A percentile compares a stretch with the other conserved stretches of the same genome.
phyloP scores from a whole-genome alignment of 495 filamentous ascomycete genomes.

The Hypomontagnella monticulosa region DNA sequence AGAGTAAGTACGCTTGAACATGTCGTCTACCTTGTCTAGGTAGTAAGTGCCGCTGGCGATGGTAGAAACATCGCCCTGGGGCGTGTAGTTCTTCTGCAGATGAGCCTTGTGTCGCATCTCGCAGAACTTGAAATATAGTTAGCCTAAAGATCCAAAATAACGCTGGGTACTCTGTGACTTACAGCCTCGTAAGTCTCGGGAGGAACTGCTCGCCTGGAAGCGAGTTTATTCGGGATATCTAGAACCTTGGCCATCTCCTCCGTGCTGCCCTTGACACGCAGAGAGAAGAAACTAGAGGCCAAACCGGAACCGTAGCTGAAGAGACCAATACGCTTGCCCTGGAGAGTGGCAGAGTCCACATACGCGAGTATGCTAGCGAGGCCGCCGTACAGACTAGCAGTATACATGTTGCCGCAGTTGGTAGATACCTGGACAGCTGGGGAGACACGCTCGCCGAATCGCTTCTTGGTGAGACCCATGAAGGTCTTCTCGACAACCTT shows the following conservation, averaged over 20 bases:
- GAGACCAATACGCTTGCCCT: slow-evolving; percentile 87
- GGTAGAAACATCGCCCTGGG: slow-evolving; percentile 77
- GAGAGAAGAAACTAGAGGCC: slow-evolving; percentile 87
- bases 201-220: slow-evolving; percentile 72
- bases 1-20: slow-evolving; percentile 91
- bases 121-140: slow-evolving; percentile 74
- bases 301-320: slow-evolving; percentile 97
- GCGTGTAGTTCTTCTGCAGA: slow-evolving; percentile 88
- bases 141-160: slow-evolving; percentile 9
- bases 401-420: slow-evolving; percentile 99
- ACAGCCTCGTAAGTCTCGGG: slow-evolving; percentile 90
- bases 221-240: slow-evolving; percentile 80
- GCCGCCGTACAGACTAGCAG: slow-evolving; percentile 90
- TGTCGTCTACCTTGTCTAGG: slow-evolving; percentile 86
- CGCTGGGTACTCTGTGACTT: slow-evolving; percentile 45
- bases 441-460: slow-evolving; percentile 86
- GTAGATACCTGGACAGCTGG: slow-evolving; percentile 88
- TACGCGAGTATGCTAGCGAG: slow-evolving; percentile 80
- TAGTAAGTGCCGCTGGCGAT: slow-evolving; percentile 88
- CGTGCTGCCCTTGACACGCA: slow-evolving; percentile 82
- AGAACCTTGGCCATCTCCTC: slow-evolving; percentile 79
- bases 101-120: slow-evolving; percentile 92
- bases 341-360: slow-evolving; percentile 70
- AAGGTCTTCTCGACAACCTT: slow-evolving; percentile 97
- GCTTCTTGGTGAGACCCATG: slow-evolving; percentile 95